Conservation (phyloP, 257 asterid genomes). For the Osmanthus fragrans region DNA sequence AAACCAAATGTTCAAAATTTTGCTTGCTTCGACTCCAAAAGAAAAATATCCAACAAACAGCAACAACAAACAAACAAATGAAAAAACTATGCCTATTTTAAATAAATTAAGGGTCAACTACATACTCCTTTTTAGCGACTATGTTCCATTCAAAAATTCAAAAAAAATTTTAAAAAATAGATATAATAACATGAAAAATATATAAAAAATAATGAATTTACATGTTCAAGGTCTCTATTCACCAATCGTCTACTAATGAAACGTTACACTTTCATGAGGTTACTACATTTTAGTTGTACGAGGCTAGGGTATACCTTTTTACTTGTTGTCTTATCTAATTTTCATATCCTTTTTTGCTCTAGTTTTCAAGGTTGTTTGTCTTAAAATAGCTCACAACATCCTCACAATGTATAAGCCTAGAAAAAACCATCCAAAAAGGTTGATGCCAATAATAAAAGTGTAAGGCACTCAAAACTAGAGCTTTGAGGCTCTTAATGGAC, state of each 20-base stretch:
- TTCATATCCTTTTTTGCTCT: too few relatives aligned
- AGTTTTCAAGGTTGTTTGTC: too few relatives aligned
- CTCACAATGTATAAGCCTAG: not conserved
- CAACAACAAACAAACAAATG: not conserved
- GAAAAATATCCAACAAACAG: not conserved
- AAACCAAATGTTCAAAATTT: not conserved
- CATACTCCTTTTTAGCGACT: not conserved
- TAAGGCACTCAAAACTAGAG: not conserved
- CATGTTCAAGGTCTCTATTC: not conserved
- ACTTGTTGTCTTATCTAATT: too few relatives aligned
- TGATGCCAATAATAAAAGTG: not conserved
- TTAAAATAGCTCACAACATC: not conserved
- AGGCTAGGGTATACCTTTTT: not conserved
- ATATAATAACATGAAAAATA: too few relatives aligned
- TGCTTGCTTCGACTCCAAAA: not conserved
- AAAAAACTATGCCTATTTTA: not conserved
- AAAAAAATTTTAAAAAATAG: too few relatives aligned
- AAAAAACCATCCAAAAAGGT: not conserved
- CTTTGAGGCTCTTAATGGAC: not conserved
- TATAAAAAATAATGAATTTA: not conserved
- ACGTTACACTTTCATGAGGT: not conserved
- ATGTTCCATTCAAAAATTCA: too few relatives aligned
- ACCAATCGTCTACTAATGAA: too few relatives aligned
- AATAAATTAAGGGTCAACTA: not conserved
- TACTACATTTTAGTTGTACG: not conserved